Conservation (phyloP, 1,284 basidiomycete genomes). For the Ceratobasidium sp. region DNA sequence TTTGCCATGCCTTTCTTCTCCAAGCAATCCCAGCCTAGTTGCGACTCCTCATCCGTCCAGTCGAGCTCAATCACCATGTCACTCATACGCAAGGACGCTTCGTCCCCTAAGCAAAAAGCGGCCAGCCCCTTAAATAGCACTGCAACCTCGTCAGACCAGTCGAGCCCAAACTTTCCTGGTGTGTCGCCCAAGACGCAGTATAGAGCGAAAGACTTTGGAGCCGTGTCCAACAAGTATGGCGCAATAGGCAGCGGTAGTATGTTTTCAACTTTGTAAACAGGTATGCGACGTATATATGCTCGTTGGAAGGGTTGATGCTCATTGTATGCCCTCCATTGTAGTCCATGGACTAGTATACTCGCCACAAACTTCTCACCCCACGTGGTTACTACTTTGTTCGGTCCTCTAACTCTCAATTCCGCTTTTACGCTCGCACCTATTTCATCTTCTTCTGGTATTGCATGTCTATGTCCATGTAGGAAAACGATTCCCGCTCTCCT, state of each 20-base stretch:
- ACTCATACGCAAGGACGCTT: not conserved
- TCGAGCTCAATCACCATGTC: not conserved
- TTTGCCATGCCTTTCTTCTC: slow-evolving; percentile 5
- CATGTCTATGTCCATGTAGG: no score
- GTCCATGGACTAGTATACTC: not conserved
- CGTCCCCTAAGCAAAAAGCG: no score
- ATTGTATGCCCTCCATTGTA: not conserved
- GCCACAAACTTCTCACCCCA: not conserved
- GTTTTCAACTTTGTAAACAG: not conserved
- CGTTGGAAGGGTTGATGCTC: not conserved
- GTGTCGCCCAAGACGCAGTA: not conserved
- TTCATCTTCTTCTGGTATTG: no score
- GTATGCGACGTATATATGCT: not conserved
- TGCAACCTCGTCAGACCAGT: not conserved
- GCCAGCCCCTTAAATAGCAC: not conserved
- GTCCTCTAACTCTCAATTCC: no score
- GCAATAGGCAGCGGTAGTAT: slow-evolving; percentile 12
- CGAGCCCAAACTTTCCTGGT: not conserved
- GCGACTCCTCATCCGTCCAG: not conserved
- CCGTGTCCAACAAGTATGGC: slow-evolving; percentile 9
- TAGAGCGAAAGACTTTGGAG: slow-evolving; percentile 27
- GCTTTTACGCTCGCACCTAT: no score
- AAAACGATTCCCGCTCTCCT: no score
- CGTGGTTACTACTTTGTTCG: no score
- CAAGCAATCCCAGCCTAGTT: not conserved